These are phyloP conservation scores for Russula sp. DNA, from an alignment of 768 basidiomycete genomes.

Conservation along the genomic window DNA sequence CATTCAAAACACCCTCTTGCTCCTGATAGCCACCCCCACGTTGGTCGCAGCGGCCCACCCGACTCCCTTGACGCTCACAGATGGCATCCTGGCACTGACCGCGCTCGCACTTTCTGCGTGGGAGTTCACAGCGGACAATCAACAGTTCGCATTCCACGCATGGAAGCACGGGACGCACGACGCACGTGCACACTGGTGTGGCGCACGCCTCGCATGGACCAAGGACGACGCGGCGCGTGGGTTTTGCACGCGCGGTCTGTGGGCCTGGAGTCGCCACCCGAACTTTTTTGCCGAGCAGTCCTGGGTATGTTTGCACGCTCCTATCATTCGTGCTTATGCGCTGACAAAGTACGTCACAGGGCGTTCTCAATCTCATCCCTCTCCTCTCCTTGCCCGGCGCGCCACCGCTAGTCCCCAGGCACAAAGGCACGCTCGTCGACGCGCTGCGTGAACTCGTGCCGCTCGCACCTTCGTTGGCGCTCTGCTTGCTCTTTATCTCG, in stretches of 20 bases:
- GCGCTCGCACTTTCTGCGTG: conserved; percentile 54
- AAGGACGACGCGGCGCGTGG: conserved; percentile 70
- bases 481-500: conserved; percentile 67
- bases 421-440: conserved; percentile 24
- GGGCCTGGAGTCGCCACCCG: conserved; percentile 85
- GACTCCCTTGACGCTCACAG: conserved; percentile 47
- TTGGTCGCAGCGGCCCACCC: conserved; percentile 51
- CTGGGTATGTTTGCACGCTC: conserved; percentile 45
- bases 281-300: conserved; percentile 89
- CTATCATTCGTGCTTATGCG: background rate
- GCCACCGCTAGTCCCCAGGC: conserved; percentile 16
- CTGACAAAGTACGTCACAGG: conserved; percentile 33
- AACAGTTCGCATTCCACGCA: conserved; percentile 80
- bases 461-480: conserved; percentile 51
- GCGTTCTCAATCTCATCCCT: conserved; percentile 64
- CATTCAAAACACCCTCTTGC: too few species aligned
- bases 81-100: conserved; percentile 53
- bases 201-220: conserved; percentile 59
- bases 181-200: conserved; percentile 44
- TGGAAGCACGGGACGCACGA: conserved; percentile 51
- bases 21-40: conserved; percentile 60
- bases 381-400: conserved; percentile 40
- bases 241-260: conserved; percentile 79
- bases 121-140: conserved; percentile 88
- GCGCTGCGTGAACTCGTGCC: conserved; percentile 31